Evolutionary conservation across 164 flowering plant genomes (phyloP).

Genomic region (Stephania yunnanensis): DNA sequence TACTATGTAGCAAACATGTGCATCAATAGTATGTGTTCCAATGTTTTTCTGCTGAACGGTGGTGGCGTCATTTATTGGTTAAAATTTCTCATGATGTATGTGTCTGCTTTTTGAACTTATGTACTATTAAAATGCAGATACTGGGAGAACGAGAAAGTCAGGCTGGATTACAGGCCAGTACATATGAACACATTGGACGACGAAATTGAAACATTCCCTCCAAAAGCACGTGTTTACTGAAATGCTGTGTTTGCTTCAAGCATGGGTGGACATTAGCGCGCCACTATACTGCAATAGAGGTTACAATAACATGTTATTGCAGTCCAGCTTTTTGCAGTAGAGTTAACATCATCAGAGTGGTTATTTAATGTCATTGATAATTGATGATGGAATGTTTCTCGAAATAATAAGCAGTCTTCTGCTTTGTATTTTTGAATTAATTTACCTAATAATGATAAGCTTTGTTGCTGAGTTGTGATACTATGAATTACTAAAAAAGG

Average conservation of each 20-base stretch:
- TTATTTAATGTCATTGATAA: conserved; percentile 10
- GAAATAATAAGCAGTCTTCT: not conserved
- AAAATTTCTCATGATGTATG: not conserved
- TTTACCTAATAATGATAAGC: not conserved
- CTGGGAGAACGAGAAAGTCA: conserved; percentile 87
- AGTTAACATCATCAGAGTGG: conserved; percentile 9
- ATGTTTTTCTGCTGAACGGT: not conserved
- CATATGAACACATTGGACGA: conserved; percentile 93
- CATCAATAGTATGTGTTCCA: not conserved
- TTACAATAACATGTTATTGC: conserved; percentile 13
- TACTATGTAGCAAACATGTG: not conserved
- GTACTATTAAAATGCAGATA: conserved; percentile 36
- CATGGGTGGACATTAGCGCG: not conserved
- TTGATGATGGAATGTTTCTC: conserved; percentile 2
- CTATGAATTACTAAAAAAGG: not conserved
- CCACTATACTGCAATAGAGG: not conserved
- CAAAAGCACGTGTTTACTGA: conserved; percentile 89
- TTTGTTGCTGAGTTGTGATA: not conserved
- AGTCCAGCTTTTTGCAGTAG: conserved; percentile 1
- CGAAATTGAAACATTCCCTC: conserved; percentile 89
- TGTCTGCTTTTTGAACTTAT: not conserved
- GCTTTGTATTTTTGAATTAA: conserved; percentile 4
- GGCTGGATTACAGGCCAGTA: conserved; percentile 80
- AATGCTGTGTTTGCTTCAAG: not conserved
- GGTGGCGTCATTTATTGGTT: not conserved